Conservation (phyloP, 192 early-diverging fungal genomes). For the Coemansia javaensis region DNA sequence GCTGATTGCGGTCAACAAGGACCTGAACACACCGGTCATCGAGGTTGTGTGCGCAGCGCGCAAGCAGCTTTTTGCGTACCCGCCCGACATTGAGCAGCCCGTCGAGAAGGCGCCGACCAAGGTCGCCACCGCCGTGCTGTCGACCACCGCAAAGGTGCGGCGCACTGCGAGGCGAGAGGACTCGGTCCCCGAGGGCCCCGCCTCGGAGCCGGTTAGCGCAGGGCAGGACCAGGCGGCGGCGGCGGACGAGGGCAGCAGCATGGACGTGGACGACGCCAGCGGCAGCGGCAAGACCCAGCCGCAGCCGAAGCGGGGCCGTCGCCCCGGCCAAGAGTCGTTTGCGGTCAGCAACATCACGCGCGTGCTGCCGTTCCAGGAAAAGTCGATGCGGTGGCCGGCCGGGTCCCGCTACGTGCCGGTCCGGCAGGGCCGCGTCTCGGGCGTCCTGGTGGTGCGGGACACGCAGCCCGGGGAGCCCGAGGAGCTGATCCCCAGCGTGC, state of each 20-base stretch:
- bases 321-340: slow-evolving; percentile 71
- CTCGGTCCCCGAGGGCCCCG: neutral
- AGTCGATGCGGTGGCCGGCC: slow-evolving; percentile 80
- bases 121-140: slow-evolving; percentile 91
- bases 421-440: slow-evolving; percentile 66
- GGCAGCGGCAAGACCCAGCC: slow-evolving; percentile 10
- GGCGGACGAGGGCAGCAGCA: slow-evolving; percentile 18
- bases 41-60: slow-evolving; percentile 79
- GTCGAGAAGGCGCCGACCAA: slow-evolving; percentile 36
- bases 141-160: slow-evolving; percentile 90
- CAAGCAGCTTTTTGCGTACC: slow-evolving; percentile 91
- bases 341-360: slow-evolving; percentile 82
- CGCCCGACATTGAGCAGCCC: slow-evolving; percentile 76
- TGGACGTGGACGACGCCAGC: slow-evolving; percentile 36
- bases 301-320: slow-evolving; percentile 34
- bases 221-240: slow-evolving; percentile 1
- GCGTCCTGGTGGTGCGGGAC: slow-evolving; percentile 86
- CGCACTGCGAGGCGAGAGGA: slow-evolving; percentile 58
- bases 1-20: slow-evolving; percentile 88
- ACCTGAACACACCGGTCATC: slow-evolving; percentile 81
- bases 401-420: slow-evolving; percentile 86
- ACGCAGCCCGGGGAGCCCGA: slow-evolving; percentile 70
- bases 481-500: slow-evolving; percentile 65
- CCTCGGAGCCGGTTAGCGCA: slow-evolving; percentile 2
- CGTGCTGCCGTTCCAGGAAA: slow-evolving; percentile 81